phyloP scores from a whole-genome alignment of 2,329 filamentous ascomycete species.

The Ophiocordyceps camponoti-floridani region DNA sequence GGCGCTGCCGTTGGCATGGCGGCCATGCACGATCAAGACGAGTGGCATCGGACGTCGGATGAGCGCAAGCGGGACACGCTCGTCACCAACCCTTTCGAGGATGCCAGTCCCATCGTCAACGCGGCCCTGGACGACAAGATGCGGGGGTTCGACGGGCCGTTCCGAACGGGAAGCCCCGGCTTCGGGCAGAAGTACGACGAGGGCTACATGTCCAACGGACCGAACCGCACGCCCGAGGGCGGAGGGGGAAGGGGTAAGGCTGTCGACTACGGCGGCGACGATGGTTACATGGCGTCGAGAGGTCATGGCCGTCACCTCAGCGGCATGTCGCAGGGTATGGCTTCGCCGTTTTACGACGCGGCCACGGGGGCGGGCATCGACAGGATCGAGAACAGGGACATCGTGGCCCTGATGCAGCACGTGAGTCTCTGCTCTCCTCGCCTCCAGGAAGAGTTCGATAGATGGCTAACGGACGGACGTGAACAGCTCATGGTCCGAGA shows the following conservation, averaged over 20 bases:
- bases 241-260: slow-evolving; percentile 39
- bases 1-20: slow-evolving; percentile 29
- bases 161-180: slow-evolving; percentile 36
- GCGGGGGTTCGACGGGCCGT: slow-evolving; percentile 21
- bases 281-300: slow-evolving; percentile 46
- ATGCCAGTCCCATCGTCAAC: slow-evolving; percentile 42
- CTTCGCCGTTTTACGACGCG: slow-evolving; percentile 77
- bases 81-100: slow-evolving; percentile 50
- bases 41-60: slow-evolving; percentile 44
- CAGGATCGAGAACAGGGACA: slow-evolving; percentile 86
- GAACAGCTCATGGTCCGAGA: slow-evolving; percentile 88
- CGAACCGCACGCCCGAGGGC: slow-evolving; percentile 34
- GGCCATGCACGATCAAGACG: slow-evolving; percentile 36
- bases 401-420: slow-evolving; percentile 95
- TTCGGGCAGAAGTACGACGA: slow-evolving; percentile 55
- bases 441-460: neutral
- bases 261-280: slow-evolving; percentile 34
- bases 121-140: slow-evolving; percentile 32
- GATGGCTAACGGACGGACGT: slow-evolving; percentile 9
- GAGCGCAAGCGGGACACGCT: slow-evolving; percentile 49
- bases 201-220: slow-evolving; percentile 71
- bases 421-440: slow-evolving; percentile 25
- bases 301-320: slow-evolving; percentile 53
- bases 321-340: slow-evolving; percentile 83
- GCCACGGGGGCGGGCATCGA: slow-evolving; percentile 78